Evolutionary conservation across 257 asterid species (phyloP).

Genomic region (Plantago major): DNA sequence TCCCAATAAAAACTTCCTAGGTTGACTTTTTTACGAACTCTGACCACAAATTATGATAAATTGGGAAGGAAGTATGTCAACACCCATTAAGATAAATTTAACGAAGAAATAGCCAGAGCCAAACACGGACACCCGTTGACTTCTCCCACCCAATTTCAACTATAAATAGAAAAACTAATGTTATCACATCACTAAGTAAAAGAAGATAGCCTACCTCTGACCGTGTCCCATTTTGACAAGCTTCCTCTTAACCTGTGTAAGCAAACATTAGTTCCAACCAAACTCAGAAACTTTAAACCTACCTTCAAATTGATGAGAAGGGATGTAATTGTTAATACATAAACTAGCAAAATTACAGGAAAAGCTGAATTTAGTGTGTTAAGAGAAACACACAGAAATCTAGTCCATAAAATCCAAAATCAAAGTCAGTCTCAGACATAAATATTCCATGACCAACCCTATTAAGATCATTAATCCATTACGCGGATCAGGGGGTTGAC

Average conservation of each 20-base stretch:
- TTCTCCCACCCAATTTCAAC: too few species aligned
- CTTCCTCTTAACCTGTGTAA: slow-evolving; percentile 81
- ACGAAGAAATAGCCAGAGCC: too few species aligned
- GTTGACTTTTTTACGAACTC: too few species aligned
- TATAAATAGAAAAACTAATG: background rate
- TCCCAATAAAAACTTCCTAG: too few species aligned
- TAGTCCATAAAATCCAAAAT: too few species aligned
- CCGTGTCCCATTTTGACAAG: slow-evolving; percentile 73
- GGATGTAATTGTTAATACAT: background rate
- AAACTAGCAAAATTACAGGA: background rate
- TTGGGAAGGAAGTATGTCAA: too few species aligned
- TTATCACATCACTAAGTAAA: background rate
- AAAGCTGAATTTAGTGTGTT: background rate
- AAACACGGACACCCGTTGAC: too few species aligned
- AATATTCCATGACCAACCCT: slow-evolving; percentile 2
- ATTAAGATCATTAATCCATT: background rate
- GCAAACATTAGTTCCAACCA: slow-evolving; percentile 21
- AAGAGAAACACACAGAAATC: too few species aligned
- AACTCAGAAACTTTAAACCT: slow-evolving; percentile 9
- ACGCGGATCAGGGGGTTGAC: background rate
- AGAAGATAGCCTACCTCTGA: slow-evolving; percentile 53
- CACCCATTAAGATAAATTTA: too few species aligned
- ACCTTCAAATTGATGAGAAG: background rate
- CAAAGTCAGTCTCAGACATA: too few species aligned
- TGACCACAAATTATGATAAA: too few species aligned